Evolutionary conservation across 805 yeast species (phyloP), one percentile per base, ranked within the genome.

Genomic region (Metschnikowia hibisci): DNA sequence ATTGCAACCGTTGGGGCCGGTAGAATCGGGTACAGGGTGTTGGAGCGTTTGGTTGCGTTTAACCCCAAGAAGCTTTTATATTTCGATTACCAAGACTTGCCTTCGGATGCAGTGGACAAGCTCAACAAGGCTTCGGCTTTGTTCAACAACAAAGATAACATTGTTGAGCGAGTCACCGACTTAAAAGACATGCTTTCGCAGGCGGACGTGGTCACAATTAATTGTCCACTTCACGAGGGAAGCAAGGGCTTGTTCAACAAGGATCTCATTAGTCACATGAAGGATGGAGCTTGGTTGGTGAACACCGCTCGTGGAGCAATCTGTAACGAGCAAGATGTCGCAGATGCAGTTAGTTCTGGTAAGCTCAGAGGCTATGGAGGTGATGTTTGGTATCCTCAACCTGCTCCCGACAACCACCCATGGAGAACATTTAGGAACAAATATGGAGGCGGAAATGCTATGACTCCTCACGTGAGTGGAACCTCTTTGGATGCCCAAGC

Each of bases 301-400:
- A 82, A 84, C 72, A 84, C 90, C 39, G 90, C 90, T 15, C 76
- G 91, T 61, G 93, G 93, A 47, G 91, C 90, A 33, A 85, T 85
- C 54, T 76, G 84, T 60, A 80, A 74, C 44, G 82, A 78, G 38
- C 74, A 83, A 57, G 93, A 81, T 53, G 84, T 85, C 50, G 89
- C 87, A 0, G 89, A 73, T 11, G 91, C 91, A 1, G 76, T 85
- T 31, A 59, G 71, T 42, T 66, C 78, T 30, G 93, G 93, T 39
- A 82, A 81, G 54, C 61, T 85, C 39, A 71, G 82, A 55, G 91
- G 90, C 41, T 85, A 84, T 60, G 93, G 90, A 56, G 93, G 91
- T 54, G 93, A 85, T 63, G 93, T 85, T 41, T 84, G 91, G 88
- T 76, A 57, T 69, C 83, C 82, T n/a, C 95, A 85, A 64, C 95